These are phyloP conservation scores for Didymella exigua DNA, from an alignment of 2,329 filamentous ascomycete species.

Conservation along the genomic window DNA sequence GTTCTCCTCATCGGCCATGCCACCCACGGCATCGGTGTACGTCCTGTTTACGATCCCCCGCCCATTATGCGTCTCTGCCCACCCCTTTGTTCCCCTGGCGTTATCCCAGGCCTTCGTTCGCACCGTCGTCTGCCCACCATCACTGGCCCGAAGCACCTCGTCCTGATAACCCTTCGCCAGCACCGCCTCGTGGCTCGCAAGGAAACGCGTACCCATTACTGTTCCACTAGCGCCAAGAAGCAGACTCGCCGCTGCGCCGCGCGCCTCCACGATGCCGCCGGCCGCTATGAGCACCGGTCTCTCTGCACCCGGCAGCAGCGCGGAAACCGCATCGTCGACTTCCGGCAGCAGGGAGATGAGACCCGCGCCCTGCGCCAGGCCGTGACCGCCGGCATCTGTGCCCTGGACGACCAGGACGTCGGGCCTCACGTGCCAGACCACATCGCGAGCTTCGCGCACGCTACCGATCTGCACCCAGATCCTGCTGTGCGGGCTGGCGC, in stretches of 20 bases:
- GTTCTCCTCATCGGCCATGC: constrained; percentile 53
- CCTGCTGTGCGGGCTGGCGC: constrained; percentile 46
- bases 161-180: constrained; percentile 55
- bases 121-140: constrained; percentile 59
- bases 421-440: constrained; percentile 54
- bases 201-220: constrained; percentile 69
- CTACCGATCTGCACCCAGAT: constrained; percentile 69
- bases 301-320: constrained; percentile 20
- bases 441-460: constrained; percentile 60
- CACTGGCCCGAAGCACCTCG: constrained; percentile 53
- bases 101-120: constrained; percentile 59
- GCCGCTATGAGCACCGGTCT: constrained; percentile 57
- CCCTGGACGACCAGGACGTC: constrained; percentile 69
- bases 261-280: constrained; percentile 65
- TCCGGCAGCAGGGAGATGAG: constrained; percentile 65
- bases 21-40: constrained; percentile 49
- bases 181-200: constrained; percentile 58
- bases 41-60: constrained; percentile 64
- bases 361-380: constrained; percentile 61
- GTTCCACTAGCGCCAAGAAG: constrained; percentile 60
- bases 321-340: constrained; percentile 55
- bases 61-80: constrained; percentile 64
- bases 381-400: constrained; percentile 68
- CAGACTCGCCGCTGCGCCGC: constrained; percentile 63
- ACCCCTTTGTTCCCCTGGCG: constrained; percentile 62